Evolutionary conservation across 1,139 yeast genomes (phyloP).

Genomic region (Suhomyces anneliseae): DNA sequence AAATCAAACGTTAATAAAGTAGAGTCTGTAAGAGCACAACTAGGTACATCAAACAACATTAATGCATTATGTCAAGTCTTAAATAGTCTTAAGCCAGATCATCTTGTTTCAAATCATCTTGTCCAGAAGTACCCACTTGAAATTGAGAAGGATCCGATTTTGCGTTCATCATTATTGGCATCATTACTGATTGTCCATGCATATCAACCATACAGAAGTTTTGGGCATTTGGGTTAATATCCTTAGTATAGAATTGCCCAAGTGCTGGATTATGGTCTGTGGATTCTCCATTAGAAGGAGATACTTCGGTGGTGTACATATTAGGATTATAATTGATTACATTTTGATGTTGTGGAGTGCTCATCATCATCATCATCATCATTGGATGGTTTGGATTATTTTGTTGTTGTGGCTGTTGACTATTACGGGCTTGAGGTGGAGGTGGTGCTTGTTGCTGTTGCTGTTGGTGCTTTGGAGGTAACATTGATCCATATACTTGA

Average conservation of each 20-base stretch:
- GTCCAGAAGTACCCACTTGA: conserved; percentile 2
- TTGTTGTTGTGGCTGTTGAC: conserved; percentile 12
- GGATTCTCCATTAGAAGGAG: conserved; percentile 9
- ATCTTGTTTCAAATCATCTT: conserved; percentile 8
- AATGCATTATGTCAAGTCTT: background rate
- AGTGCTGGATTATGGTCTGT: conserved; percentile 5
- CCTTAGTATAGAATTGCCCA: conserved; percentile 5
- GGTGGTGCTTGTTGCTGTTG: conserved; percentile 14
- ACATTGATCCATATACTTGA: conserved; percentile 28
- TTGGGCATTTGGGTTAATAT: conserved; percentile 8
- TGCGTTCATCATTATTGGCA: conserved; percentile 13
- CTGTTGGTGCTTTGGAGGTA: conserved; percentile 23
- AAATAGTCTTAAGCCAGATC: conserved; percentile 4
- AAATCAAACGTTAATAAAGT: background rate
- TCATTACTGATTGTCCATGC: conserved; percentile 16
- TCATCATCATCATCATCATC: conserved; percentile 42
- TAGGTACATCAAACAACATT: background rate
- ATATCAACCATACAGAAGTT: conserved; percentile 13
- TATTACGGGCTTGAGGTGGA: conserved; percentile 13
- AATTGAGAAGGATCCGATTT: conserved; percentile 6
- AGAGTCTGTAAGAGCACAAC: background rate
- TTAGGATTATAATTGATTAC: conserved; percentile 15
- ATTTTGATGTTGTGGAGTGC: conserved; percentile 43
- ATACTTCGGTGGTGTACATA: conserved; percentile 9
- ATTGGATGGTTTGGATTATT: conserved; percentile 10